phyloP scores from a whole-genome alignment of 495 filamentous ascomycete species.

The Tuber calosporum region DNA sequence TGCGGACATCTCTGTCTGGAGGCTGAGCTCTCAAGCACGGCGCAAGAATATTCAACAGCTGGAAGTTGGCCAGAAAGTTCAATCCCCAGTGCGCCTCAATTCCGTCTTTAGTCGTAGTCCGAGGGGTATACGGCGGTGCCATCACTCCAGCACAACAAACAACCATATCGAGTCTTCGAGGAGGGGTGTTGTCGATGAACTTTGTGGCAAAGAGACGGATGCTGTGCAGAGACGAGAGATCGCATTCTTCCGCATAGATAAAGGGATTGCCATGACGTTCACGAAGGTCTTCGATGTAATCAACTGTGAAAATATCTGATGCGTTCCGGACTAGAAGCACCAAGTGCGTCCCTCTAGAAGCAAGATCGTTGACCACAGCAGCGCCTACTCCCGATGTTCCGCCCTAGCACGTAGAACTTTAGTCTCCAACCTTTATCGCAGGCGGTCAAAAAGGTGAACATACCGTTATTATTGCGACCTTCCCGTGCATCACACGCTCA shows the following conservation, averaged over 20 bases:
- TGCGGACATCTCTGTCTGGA: constrained; percentile 81
- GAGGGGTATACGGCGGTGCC: constrained; percentile 55
- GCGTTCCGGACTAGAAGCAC: constrained; percentile 79
- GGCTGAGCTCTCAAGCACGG: constrained; percentile 85
- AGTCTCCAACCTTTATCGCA: constrained; percentile 8
- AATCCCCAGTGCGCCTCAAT: constrained; percentile 85
- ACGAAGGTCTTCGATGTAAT: constrained; percentile 86
- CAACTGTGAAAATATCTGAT: constrained; percentile 78
- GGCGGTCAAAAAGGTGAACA: constrained; percentile 9
- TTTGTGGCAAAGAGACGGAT: constrained; percentile 93
- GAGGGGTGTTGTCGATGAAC: constrained; percentile 93
- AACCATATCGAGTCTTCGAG: constrained; percentile 85
- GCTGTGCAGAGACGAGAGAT: constrained; percentile 76
- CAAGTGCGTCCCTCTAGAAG: constrained; percentile 77
- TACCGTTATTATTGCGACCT: constrained; percentile 87
- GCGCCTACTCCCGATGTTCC: constrained; percentile 93
- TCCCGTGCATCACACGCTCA: constrained; percentile 83
- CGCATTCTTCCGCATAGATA: constrained; percentile 91
- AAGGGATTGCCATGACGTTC: constrained; percentile 71
- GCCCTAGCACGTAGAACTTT: constrained; percentile 50
- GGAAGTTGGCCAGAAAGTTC: constrained; percentile 94
- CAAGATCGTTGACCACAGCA: constrained; percentile 63
- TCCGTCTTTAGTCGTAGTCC: constrained; percentile 60
- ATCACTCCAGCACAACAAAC: constrained; percentile 74
- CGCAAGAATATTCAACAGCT: constrained; percentile 79